phyloP scores from a whole-genome alignment of 495 filamentous ascomycete species.

The Aspergillus diversus region DNA sequence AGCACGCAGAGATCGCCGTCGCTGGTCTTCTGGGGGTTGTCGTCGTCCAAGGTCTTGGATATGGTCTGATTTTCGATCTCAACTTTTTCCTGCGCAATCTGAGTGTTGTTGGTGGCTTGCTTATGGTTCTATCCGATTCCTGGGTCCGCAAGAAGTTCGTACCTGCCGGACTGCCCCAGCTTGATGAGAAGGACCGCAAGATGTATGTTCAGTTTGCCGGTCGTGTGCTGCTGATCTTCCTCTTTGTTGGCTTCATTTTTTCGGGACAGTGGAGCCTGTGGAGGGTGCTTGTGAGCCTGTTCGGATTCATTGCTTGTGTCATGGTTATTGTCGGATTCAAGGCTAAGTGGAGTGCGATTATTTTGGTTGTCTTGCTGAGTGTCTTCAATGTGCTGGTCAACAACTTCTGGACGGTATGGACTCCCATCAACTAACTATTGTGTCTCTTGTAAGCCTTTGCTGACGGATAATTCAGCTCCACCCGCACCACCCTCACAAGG shows the following conservation, averaged over 20 bases:
- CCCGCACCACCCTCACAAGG: slow-evolving; percentile 97
- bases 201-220: slow-evolving; percentile 99
- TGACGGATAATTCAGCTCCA: slow-evolving; percentile 70
- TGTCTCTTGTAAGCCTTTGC: slow-evolving; percentile 8
- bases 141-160: slow-evolving; percentile 98
- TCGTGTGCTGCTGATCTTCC: slow-evolving; percentile 92
- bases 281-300: slow-evolving; percentile 76
- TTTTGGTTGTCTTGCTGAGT: slow-evolving; percentile 91
- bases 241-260: slow-evolving; percentile 96
- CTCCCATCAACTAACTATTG: background rate
- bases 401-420: slow-evolving; percentile 99
- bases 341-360: slow-evolving; percentile 95
- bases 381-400: slow-evolving; percentile 97
- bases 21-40: slow-evolving; percentile 88
- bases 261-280: slow-evolving; percentile 89
- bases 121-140: slow-evolving; percentile 97
- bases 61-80: slow-evolving; percentile 97
- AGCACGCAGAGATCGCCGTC: slow-evolving; percentile 90
- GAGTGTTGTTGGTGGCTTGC: slow-evolving; percentile 91
- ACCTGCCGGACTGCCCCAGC: slow-evolving; percentile 87
- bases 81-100: slow-evolving; percentile 99
- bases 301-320: slow-evolving; percentile 89
- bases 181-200: slow-evolving; percentile 99
- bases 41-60: slow-evolving; percentile 93
- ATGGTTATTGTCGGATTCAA: slow-evolving; percentile 99